A percentile compares a stretch with the other conserved stretches of the same genome.
phyloP scores from a whole-genome alignment of 768 basidiomycete species.

The Gautieria morchelliformis region DNA sequence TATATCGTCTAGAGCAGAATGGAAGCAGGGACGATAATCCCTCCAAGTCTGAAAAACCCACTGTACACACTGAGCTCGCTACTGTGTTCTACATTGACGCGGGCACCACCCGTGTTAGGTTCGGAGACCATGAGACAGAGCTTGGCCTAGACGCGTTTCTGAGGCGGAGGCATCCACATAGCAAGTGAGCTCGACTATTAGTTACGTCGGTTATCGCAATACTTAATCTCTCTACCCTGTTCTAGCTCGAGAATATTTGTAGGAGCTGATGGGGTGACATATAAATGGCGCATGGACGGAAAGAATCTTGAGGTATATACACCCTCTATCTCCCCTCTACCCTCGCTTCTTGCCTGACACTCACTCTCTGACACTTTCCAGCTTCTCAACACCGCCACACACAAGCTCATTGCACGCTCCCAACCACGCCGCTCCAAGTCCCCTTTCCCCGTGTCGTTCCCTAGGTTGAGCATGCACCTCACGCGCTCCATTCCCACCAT shows the following conservation, averaged over 20 bases:
- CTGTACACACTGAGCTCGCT: not conserved
- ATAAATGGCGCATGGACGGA: not conserved
- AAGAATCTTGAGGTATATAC: not conserved
- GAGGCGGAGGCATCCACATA: not conserved
- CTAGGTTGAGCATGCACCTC: no score
- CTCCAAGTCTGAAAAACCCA: no score
- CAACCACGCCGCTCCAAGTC: no score
- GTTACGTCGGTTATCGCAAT: not conserved
- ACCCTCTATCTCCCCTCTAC: no score
- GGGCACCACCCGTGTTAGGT: not conserved
- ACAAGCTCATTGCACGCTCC: no score
- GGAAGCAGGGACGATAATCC: no score
- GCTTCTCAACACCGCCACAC: no score
- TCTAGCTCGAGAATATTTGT: not conserved
- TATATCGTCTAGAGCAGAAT: no score
- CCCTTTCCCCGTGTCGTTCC: no score
- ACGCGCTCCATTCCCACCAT: no score
- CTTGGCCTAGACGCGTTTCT: not conserved
- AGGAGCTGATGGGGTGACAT: not conserved
- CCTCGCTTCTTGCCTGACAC: no score
- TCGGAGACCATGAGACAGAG: not conserved
- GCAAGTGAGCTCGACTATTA: not conserved
- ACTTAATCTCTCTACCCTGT: not conserved
- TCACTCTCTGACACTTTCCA: no score
- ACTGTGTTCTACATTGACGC: not conserved